Percentiles rank a stretch among this genome's conserved stretches.
phyloP scores from a whole-genome alignment of 2,329 filamentous ascomycete species.

The Venturia asperata region DNA sequence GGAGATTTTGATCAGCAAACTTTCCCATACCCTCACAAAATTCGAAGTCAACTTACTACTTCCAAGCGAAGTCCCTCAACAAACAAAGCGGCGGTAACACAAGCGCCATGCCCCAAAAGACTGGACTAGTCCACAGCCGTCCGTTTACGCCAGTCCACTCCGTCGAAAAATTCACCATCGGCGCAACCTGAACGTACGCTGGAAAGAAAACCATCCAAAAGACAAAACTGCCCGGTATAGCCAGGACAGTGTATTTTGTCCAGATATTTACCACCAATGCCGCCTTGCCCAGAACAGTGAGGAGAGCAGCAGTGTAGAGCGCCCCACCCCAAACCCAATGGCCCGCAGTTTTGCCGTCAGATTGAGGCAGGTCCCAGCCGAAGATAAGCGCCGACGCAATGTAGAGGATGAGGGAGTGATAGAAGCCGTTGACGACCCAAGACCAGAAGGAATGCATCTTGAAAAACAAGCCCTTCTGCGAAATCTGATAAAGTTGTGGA shows the following conservation, averaged over 20 bases:
- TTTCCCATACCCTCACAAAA: background rate
- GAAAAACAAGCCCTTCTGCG: slow-evolving; percentile 91
- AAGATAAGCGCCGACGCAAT: slow-evolving; percentile 75
- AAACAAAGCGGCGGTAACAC: slow-evolving; percentile 76
- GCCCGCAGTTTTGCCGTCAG: slow-evolving; percentile 73
- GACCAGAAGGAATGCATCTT: slow-evolving; percentile 83
- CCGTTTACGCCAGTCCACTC: slow-evolving; percentile 85
- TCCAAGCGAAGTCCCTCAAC: slow-evolving; percentile 86
- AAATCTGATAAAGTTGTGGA: slow-evolving; percentile 88
- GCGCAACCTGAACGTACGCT: slow-evolving; percentile 77
- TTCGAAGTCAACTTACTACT: slow-evolving; percentile 53
- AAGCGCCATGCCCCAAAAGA: slow-evolving; percentile 88
- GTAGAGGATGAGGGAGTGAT: slow-evolving; percentile 92
- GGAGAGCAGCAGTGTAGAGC: slow-evolving; percentile 88
- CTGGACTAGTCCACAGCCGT: slow-evolving; percentile 67
- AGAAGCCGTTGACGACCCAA: slow-evolving; percentile 92
- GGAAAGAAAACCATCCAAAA: slow-evolving; percentile 91
- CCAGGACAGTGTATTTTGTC: slow-evolving; percentile 96
- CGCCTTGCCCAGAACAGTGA: slow-evolving; percentile 90
- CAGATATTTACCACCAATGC: slow-evolving; percentile 93
- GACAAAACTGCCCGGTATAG: slow-evolving; percentile 86
- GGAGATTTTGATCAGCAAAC: slow-evolving; percentile 20
- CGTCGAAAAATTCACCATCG: slow-evolving; percentile 68
- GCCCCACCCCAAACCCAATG: slow-evolving; percentile 98
- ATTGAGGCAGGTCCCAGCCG: slow-evolving; percentile 68